Conservation (phyloP, 2,329 filamentous ascomycete species). For the Fusarium chaquense region DNA sequence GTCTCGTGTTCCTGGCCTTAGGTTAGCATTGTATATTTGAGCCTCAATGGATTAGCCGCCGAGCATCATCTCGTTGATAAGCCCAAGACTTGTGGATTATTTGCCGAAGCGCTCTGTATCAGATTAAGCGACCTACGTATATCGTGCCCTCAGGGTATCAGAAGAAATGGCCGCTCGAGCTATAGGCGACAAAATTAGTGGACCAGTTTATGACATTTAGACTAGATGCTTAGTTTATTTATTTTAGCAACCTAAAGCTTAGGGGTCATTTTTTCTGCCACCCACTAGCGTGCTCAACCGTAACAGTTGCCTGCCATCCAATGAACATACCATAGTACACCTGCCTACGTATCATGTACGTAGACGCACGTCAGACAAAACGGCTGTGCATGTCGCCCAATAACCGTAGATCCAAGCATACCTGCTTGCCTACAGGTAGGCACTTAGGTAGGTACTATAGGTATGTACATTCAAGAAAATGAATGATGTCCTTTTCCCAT, state of each 20-base stretch:
- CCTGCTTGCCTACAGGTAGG: background rate
- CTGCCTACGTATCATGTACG: background rate
- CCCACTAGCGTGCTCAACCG: background rate
- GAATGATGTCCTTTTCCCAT: constrained; percentile 5
- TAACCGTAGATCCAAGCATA: constrained; percentile 10
- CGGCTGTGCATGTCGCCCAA: background rate
- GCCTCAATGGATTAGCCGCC: constrained; percentile 25
- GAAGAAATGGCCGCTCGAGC: too few relatives aligned
- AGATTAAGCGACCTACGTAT: constrained; percentile 23
- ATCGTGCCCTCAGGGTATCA: too few relatives aligned
- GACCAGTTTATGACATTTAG: too few relatives aligned
- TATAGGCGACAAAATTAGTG: too few relatives aligned
- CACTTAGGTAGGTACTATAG: too few relatives aligned
- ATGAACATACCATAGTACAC: background rate
- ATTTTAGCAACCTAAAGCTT: too few relatives aligned
- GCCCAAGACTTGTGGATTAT: constrained; percentile 6
- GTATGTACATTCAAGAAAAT: background rate
- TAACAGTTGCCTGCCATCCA: background rate
- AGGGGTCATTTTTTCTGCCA: too few relatives aligned
- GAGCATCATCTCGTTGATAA: constrained; percentile 20
- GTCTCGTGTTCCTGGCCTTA: constrained; percentile 3
- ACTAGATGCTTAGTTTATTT: too few relatives aligned
- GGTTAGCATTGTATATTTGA: background rate
- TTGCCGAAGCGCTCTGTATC: constrained; percentile 34
- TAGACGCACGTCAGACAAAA: constrained; percentile 9